Evolutionary conservation across 768 basidiomycete genomes (phyloP).

Genomic region (Tulasnella sp.): DNA sequence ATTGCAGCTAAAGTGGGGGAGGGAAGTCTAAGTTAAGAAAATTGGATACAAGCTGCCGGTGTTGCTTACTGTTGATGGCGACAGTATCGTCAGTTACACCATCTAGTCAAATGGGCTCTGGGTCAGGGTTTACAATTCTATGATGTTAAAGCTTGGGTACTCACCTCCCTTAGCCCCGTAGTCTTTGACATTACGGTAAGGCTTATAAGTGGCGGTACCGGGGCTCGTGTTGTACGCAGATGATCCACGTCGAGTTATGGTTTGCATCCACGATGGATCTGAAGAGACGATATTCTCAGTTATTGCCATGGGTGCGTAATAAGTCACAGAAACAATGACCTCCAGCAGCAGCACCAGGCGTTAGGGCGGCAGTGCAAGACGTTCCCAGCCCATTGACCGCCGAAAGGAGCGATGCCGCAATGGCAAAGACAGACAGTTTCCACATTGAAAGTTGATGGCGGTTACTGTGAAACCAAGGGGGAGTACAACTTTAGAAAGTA

Average conservation of each 20-base stretch:
- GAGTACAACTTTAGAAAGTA: no score
- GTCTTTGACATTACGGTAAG: conserved; percentile 66
- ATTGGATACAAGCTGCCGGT: no score
- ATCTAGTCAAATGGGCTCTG: conserved; percentile 30
- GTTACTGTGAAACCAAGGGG: no score
- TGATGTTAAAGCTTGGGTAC: neutral
- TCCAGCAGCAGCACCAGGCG: conserved; percentile 4
- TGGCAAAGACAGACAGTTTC: neutral
- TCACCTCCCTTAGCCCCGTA: conserved; percentile 34
- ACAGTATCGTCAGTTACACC: conserved; percentile 65
- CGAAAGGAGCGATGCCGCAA: neutral
- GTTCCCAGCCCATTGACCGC: neutral
- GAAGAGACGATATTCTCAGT: conserved; percentile 22
- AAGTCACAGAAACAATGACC: conserved; percentile 16
- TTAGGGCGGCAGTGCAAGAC: conserved; percentile 5
- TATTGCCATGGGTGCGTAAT: no score
- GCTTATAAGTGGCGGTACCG: conserved; percentile 38
- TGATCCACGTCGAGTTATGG: conserved; percentile 52
- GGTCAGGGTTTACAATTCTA: conserved; percentile 2
- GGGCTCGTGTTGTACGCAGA: conserved; percentile 53
- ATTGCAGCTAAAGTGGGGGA: conserved; percentile 53
- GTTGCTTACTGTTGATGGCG: conserved; percentile 32
- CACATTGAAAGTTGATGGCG: neutral
- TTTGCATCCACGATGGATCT: conserved; percentile 58
- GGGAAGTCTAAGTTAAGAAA: no score